These are phyloP conservation scores for Silybum marianum DNA, from an alignment of 129 eudicot species.

Conservation along the genomic window DNA sequence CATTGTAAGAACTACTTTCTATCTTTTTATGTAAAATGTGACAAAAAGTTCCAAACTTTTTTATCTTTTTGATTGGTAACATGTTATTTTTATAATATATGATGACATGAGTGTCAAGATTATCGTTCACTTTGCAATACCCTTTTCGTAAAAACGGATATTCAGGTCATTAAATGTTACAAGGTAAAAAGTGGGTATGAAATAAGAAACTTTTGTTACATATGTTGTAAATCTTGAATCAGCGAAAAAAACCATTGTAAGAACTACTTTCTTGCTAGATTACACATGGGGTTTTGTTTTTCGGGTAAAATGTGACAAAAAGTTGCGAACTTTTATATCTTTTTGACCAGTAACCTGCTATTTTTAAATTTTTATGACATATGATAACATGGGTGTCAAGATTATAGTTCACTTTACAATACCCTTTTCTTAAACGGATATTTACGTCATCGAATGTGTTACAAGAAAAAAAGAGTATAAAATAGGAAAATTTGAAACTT, in stretches of 20 bases:
- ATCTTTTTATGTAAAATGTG: neutral
- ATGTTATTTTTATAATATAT: neutral
- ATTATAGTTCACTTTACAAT: too few species aligned
- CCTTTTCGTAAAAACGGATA: neutral
- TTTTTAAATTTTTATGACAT: neutral
- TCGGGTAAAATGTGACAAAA: neutral
- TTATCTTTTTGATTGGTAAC: neutral
- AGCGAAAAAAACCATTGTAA: too few species aligned
- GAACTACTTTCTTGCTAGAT: conserved; percentile 9
- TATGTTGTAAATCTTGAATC: too few species aligned
- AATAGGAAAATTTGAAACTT: too few species aligned
- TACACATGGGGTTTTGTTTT: neutral
- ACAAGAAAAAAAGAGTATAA: too few species aligned
- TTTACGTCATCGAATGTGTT: too few species aligned
- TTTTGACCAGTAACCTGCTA: neutral
- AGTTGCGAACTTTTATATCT: neutral
- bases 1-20: too few species aligned
- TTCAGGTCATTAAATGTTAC: neutral
- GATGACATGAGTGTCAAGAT: neutral
- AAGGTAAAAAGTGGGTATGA: neutral
- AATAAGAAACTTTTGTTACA: too few species aligned
- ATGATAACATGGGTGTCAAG: neutral
- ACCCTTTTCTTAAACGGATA: too few species aligned
- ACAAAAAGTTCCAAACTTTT: neutral
- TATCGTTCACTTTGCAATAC: neutral